Evolutionary conservation across 306 rosid genomes (phyloP).

Genomic region (Cotoneaster glaucophyllus): DNA sequence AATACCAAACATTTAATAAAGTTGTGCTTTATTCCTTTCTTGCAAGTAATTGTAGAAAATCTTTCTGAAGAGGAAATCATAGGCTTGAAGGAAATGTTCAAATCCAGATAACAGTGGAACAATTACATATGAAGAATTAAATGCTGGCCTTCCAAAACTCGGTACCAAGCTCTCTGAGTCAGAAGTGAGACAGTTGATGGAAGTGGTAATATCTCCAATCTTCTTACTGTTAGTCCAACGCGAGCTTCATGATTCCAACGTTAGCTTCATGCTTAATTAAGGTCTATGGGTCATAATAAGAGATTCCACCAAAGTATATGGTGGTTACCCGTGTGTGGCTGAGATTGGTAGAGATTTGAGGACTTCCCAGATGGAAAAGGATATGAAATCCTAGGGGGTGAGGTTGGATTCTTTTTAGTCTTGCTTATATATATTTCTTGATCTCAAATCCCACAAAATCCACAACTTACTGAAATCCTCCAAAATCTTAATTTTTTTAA

Average conservation of each 20-base stretch:
- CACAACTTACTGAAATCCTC: too few relatives aligned
- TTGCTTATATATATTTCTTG: too few relatives aligned
- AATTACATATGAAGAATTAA: constrained; percentile 84
- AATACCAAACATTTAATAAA: neutral
- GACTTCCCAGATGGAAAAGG: too few relatives aligned
- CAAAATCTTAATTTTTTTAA: too few relatives aligned
- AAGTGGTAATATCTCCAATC: constrained; percentile 60
- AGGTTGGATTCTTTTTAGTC: too few relatives aligned
- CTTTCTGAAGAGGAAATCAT: constrained; percentile 97
- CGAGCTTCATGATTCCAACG: neutral
- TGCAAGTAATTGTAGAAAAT: constrained; percentile 88
- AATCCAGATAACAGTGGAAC: constrained; percentile 95
- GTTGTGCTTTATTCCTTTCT: constrained; percentile 9
- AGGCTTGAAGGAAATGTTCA: constrained; percentile 96
- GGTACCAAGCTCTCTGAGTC: constrained; percentile 93
- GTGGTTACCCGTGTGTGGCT: too few relatives aligned
- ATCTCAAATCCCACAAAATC: too few relatives aligned
- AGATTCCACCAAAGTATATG: too few relatives aligned
- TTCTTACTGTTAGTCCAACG: neutral
- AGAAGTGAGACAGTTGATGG: constrained; percentile 91
- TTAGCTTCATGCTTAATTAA: too few relatives aligned
- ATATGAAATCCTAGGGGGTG: too few relatives aligned
- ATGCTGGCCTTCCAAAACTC: constrained; percentile 90
- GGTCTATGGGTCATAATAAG: too few relatives aligned
- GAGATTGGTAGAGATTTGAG: too few relatives aligned